Conservation (phyloP, 2,329 filamentous ascomycete genomes). For the Penicillium crustosum region DNA sequence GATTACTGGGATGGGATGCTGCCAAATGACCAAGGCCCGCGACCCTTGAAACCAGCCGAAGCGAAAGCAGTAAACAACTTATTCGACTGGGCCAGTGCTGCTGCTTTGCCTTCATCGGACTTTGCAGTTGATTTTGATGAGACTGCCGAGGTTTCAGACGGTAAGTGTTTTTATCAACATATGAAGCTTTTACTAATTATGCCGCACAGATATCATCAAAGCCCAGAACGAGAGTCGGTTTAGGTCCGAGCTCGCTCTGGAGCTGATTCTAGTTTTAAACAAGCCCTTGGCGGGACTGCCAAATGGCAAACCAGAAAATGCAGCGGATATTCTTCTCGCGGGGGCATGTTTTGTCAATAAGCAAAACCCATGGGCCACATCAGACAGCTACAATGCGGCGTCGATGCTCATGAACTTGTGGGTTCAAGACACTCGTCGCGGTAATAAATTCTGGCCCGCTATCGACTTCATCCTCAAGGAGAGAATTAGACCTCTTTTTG, state of each 20-base stretch:
- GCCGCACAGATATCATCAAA: conserved; percentile 19
- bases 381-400: conserved; percentile 16
- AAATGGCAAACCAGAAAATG: conserved; percentile 21
- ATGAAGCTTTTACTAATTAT: background rate
- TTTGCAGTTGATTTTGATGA: conserved; percentile 35
- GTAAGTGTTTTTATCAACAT: background rate
- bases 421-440: background rate
- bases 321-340: conserved; percentile 30
- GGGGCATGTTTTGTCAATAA: conserved; percentile 36
- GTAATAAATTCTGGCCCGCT: conserved; percentile 8
- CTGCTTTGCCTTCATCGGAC: conserved; percentile 34
- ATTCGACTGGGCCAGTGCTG: conserved; percentile 33
- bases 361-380: conserved; percentile 39
- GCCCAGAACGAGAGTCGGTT: conserved; percentile 28
- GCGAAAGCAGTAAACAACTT: conserved; percentile 27
- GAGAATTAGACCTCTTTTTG: conserved; percentile 45
- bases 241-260: conserved; percentile 32
- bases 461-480: conserved; percentile 30
- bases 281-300: conserved; percentile 13
- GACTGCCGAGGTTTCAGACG: conserved; percentile 16
- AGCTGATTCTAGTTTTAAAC: conserved; percentile 19
- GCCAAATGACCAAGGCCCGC: conserved; percentile 16
- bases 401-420: conserved; percentile 9
- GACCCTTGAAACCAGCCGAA: conserved; percentile 24
- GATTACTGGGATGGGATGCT: conserved; percentile 16